Base-by-base conservation (phyloP, 2,329 filamentous ascomycete species). In the Dendryphion nanum region DNA sequence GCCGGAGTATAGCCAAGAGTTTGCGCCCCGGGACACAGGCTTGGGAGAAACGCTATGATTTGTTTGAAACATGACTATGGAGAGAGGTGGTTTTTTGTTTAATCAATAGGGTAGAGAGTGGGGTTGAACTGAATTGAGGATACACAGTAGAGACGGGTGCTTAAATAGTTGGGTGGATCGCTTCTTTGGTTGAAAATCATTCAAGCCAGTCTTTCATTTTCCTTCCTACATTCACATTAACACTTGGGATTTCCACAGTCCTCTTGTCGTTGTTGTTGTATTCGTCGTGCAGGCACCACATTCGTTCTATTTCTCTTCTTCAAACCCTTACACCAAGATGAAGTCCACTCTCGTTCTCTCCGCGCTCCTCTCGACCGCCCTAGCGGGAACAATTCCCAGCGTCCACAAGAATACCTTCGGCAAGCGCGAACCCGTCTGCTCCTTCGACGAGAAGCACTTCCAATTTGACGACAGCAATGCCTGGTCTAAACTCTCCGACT, bases 291-390 rank as follows among this genome's bases (percentile, higher is more conserved):
- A 13, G 31, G 31, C 31, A 33, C 31, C 16, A 33, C 15, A 19
- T 10, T 33, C 18, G 10, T 16, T 13, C 16, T 30, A 10, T 13
- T 30, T 13, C 29, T 13, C 12, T 14, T 13, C 29, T 13, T 30
- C 29, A 17, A 15, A 26, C 23, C 23, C 15, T 26, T 21, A 29
- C 37, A 42, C 24, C 7, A n/a, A n/a, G n/a, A 48, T 57, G 53
- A 55, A 55, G 40, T 40, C 43, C 33, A 36, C 50, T 15, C 33
- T 54, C 39, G 45, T 38, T 40, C 23, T 55, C 24, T 53, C 49
- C 12, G 34, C 48, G 18, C 33, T 55, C 18, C 37, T 46, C n/a
- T 33, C 46, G 12, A 37, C 41, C n/a, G 33, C 36, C 5, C 30
- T 48, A 17, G 47, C 45, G 10, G 44, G 41, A 13, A 38, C 43